Evolutionary conservation across 192 early-diverging fungal genomes (phyloP).

Genomic region (Linnemannia zychae): DNA sequence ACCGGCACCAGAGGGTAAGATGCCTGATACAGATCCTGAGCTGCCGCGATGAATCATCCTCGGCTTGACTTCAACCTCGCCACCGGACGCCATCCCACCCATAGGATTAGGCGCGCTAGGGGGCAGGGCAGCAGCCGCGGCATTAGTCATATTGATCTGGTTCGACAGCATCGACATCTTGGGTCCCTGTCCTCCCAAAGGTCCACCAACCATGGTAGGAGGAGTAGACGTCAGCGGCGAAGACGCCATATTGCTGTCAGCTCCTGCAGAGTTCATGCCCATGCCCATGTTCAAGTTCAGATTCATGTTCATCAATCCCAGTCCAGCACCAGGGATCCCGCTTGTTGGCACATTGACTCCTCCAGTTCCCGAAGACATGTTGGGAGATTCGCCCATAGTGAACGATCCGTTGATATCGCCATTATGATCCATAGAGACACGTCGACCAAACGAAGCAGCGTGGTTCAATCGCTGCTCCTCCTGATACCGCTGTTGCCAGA

Average conservation of each 20-base stretch:
- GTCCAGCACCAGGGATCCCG: background rate
- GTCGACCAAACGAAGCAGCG: constrained; percentile 20
- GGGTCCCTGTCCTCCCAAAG: background rate
- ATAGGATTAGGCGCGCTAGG: background rate
- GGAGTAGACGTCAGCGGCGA: background rate
- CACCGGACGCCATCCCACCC: constrained; percentile 9
- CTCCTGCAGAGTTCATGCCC: background rate
- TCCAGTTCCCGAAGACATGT: background rate
- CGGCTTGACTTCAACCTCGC: constrained; percentile 31
- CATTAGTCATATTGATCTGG: constrained; percentile 10
- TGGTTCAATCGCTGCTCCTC: constrained; percentile 25
- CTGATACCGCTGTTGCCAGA: constrained; percentile 34
- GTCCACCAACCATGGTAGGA: background rate
- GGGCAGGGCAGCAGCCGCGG: constrained; percentile 16
- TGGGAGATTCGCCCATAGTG: constrained; percentile 32
- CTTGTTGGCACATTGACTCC: background rate
- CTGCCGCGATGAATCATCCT: constrained; percentile 43
- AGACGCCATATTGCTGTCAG: background rate
- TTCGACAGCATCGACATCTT: constrained; percentile 21
- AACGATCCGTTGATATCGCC: constrained; percentile 38
- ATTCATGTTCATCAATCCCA: background rate
- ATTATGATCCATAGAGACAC: constrained; percentile 29
- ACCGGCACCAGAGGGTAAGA: constrained; percentile 5
- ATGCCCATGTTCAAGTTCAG: constrained; percentile 4
- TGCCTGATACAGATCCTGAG: constrained; percentile 30